Evolutionary conservation across 441 rosid genomes (phyloP).

Genomic region (Croton laevigatus): DNA sequence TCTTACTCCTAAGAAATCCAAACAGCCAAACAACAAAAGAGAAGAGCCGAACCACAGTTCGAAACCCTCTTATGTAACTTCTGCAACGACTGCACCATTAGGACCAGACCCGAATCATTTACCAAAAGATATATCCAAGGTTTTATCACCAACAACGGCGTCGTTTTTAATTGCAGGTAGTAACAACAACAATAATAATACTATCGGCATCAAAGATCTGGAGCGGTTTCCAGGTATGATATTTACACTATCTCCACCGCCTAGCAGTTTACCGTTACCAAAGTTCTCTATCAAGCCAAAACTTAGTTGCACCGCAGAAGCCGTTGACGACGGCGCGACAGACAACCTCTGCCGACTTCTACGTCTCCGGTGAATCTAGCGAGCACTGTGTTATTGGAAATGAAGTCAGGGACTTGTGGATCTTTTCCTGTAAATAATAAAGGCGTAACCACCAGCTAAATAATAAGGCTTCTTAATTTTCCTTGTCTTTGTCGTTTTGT

Average conservation of each 20-base stretch:
- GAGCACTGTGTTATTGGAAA: not conserved
- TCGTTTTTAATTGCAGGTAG: slow-evolving; percentile 18
- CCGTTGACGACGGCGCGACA: slow-evolving; percentile 60
- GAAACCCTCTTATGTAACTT: not conserved
- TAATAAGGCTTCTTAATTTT: too few species aligned
- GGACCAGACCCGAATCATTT: slow-evolving; percentile 54
- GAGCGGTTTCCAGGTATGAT: slow-evolving; percentile 42
- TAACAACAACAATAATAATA: not conserved
- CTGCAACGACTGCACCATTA: slow-evolving; percentile 21
- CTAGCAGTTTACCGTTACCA: slow-evolving; percentile 94
- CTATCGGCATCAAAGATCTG: slow-evolving; percentile 9
- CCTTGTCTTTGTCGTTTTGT: not conserved
- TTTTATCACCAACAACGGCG: slow-evolving; percentile 11
- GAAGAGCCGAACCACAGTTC: slow-evolving; percentile 27
- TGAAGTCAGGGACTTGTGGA: not conserved
- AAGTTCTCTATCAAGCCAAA: slow-evolving; percentile 67
- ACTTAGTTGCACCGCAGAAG: slow-evolving; percentile 67
- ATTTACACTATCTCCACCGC: slow-evolving; percentile 69
- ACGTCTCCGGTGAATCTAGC: slow-evolving; percentile 49
- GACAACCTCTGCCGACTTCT: slow-evolving; percentile 61
- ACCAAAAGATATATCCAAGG: slow-evolving; percentile 36
- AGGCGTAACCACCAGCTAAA: not conserved
- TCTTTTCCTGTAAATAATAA: slow-evolving; percentile 2
- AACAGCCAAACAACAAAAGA: slow-evolving; percentile 17
- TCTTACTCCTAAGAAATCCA: slow-evolving; percentile 36